Conservation (phyloP, 2,329 filamentous ascomycete species). For the Thielaviopsis ethacetica region DNA sequence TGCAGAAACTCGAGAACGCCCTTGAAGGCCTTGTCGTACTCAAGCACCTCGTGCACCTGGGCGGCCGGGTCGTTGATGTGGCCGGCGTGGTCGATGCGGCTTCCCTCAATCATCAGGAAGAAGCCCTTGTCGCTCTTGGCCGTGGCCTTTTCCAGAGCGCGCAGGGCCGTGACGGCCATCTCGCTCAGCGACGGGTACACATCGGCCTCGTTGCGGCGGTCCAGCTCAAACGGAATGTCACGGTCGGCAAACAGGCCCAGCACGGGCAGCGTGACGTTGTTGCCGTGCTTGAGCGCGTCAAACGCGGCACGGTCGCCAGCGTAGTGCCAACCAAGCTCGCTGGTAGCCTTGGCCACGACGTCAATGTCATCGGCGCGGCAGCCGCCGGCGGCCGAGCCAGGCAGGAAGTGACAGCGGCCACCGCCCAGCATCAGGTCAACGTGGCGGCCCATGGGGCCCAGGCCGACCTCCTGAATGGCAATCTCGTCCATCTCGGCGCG, state of each 20-base stretch:
- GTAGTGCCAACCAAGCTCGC: constrained; percentile 67
- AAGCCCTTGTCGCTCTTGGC: constrained; percentile 77
- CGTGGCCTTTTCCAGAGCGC: constrained; percentile 65
- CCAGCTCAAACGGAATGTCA: constrained; percentile 88
- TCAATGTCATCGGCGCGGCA: constrained; percentile 70
- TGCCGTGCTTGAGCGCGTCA: constrained; percentile 52
- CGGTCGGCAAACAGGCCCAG: constrained; percentile 68
- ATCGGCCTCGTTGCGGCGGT: constrained; percentile 63
- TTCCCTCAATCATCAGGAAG: constrained; percentile 97
- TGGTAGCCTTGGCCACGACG: constrained; percentile 53
- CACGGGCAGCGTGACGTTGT: constrained; percentile 57
- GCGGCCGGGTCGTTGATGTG: constrained; percentile 72
- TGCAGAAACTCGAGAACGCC: constrained; percentile 74
- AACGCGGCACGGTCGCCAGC: constrained; percentile 57
- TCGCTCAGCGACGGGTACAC: constrained; percentile 79
- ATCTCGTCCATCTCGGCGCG: constrained; percentile 77
- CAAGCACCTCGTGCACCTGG: constrained; percentile 83
- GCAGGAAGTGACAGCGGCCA: constrained; percentile 81
- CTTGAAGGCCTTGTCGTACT: constrained; percentile 77
- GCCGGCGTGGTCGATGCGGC: constrained; percentile 87
- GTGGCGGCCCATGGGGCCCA: constrained; percentile 69
- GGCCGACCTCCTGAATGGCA: constrained; percentile 78
- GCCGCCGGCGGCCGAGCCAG: constrained; percentile 64
- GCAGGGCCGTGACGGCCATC: constrained; percentile 74
- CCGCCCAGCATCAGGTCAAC: constrained; percentile 90